These are phyloP conservation scores for Lasiodiplodia gonubiensis DNA, from an alignment of 2,329 filamentous ascomycete species.

Conservation along the genomic window DNA sequence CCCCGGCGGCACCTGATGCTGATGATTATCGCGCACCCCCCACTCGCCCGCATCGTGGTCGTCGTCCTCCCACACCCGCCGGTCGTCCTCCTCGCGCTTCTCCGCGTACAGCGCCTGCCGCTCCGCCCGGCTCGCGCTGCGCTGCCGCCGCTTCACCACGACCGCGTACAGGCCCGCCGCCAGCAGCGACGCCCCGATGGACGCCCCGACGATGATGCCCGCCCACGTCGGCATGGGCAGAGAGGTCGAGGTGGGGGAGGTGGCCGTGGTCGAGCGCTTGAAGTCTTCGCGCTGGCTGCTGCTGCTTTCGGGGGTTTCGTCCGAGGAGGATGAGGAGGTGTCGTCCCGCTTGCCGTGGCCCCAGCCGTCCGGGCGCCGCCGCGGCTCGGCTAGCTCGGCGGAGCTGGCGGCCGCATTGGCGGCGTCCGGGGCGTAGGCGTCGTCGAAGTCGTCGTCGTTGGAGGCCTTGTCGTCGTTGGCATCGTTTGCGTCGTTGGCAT, in stretches of 20 bases:
- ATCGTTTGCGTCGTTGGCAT: not conserved
- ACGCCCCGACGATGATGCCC: slow-evolving; percentile 7
- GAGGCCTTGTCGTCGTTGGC: too few relatives aligned
- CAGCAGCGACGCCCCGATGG: not conserved
- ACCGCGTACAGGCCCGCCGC: not conserved
- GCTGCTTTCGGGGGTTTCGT: too few relatives aligned
- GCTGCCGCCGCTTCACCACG: not conserved
- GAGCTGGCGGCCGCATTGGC: too few relatives aligned
- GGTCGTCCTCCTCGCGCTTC: slow-evolving; percentile 5
- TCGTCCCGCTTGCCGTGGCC: not conserved
- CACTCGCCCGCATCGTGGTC: not conserved
- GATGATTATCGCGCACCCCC: not conserved
- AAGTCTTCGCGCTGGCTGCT: not conserved
- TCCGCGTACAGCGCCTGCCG: not conserved
- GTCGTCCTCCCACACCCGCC: slow-evolving; percentile 11
- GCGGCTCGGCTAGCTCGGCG: too few relatives aligned
- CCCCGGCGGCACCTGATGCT: not conserved
- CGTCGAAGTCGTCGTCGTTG: too few relatives aligned
- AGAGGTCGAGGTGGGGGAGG: not conserved
- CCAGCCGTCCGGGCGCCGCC: not conserved
- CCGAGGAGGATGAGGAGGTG: not conserved
- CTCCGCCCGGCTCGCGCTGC: not conserved
- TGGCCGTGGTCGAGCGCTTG: not conserved
- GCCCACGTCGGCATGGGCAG: not conserved
- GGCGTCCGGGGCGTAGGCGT: too few relatives aligned